Percentiles rank a stretch among this genome's conserved stretches.
Conservation (phyloP, 345 rosid genomes). For the Viola odorata region DNA sequence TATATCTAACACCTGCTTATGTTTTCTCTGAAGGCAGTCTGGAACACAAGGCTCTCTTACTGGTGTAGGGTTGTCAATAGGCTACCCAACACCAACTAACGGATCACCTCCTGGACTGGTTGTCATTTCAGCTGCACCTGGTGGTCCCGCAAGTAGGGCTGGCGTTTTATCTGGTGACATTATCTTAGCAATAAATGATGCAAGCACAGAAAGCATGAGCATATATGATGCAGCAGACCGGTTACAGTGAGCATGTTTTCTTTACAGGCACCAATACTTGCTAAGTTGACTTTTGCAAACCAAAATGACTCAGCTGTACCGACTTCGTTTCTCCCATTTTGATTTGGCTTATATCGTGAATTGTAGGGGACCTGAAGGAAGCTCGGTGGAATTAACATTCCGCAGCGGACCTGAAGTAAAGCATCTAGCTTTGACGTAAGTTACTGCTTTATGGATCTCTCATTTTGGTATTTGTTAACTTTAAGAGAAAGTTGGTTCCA, state of each 20-base stretch:
- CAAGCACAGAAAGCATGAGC: constrained; percentile 59
- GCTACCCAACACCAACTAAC: constrained; percentile 59
- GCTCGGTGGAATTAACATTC: constrained; percentile 66
- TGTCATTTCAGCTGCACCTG: constrained; percentile 83
- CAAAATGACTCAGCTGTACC: too few relatives aligned
- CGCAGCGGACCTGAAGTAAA: constrained; percentile 70
- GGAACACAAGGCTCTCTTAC: constrained; percentile 95
- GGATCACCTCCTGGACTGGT: constrained; percentile 60
- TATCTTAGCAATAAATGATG: constrained; percentile 59
- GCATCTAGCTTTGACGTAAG: constrained; percentile 64
- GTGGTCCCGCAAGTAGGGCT: constrained; percentile 86
- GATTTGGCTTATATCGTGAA: constrained; percentile 16
- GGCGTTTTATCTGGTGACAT: constrained; percentile 78
- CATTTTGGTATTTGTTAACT: background rate
- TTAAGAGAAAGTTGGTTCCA: constrained; percentile 3
- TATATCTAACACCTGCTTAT: constrained; percentile 25
- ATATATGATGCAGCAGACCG: constrained; percentile 91
- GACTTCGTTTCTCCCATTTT: background rate
- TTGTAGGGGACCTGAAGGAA: constrained; percentile 94
- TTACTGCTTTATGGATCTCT: background rate
- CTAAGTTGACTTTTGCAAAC: too few relatives aligned
- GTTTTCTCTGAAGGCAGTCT: constrained; percentile 88
- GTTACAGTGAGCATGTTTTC: constrained; percentile 59
- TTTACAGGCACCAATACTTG: background rate
- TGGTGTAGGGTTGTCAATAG: constrained; percentile 92